These are phyloP conservation scores for Schizosaccharomyces cryophilus DNA, from an alignment of 805 yeast species.

Conservation along the genomic window DNA sequence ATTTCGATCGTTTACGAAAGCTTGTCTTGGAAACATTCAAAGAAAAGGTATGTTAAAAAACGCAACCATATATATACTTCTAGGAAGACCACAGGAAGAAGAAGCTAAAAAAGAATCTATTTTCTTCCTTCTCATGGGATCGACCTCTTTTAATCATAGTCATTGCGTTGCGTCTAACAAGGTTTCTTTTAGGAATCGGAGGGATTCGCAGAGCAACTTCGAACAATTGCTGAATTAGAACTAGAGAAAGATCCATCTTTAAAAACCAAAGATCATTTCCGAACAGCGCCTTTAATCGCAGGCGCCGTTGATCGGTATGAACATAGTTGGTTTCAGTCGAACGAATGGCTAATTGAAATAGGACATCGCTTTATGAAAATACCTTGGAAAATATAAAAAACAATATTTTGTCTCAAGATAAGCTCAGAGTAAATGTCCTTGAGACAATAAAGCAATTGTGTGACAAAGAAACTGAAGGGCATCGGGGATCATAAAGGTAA, in stretches of 20 bases:
- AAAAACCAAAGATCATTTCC: neutral
- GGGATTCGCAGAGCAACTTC: neutral
- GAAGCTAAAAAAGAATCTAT: too few species aligned
- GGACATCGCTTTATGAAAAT: neutral
- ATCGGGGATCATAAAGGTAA: too few species aligned
- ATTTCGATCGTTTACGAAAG: constrained; percentile 9
- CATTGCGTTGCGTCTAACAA: neutral
- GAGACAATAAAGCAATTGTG: neutral
- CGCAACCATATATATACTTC: too few species aligned
- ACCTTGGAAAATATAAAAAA: neutral
- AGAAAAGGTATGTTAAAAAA: constrained; percentile 5
- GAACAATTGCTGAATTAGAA: neutral
- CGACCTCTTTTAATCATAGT: neutral
- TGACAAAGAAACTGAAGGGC: neutral
- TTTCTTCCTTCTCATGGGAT: too few species aligned
- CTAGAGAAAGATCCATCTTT: neutral
- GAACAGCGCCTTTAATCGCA: neutral
- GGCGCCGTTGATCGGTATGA: neutral
- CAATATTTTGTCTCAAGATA: neutral
- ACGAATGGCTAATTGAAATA: neutral
- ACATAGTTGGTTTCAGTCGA: too few species aligned
- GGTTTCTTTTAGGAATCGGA: neutral
- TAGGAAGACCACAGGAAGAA: too few species aligned
- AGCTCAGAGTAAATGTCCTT: neutral
- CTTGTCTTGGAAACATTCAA: constrained; percentile 7